Conservation (phyloP, 2,329 filamentous ascomycete genomes). For the Penicillium rolfsii region DNA sequence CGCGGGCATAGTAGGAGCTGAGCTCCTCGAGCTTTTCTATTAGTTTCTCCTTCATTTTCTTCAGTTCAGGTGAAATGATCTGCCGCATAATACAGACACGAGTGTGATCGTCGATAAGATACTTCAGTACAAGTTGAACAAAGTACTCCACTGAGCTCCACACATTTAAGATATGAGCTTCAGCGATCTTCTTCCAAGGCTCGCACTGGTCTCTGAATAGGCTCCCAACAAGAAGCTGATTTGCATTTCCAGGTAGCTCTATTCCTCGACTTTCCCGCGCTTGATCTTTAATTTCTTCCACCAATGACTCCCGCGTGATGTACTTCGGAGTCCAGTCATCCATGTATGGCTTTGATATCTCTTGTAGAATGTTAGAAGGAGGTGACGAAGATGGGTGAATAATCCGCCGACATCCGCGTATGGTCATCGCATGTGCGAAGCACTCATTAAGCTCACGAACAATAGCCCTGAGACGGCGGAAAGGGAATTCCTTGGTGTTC, state of each 20-base stretch:
- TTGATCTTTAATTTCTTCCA: conserved; percentile 34
- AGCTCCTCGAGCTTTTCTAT: conserved; percentile 32
- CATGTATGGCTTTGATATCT: conserved; percentile 21
- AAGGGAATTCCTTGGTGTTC: conserved; percentile 16
- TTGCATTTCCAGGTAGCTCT: conserved; percentile 42
- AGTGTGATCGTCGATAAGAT: conserved; percentile 31
- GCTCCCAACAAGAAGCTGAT: conserved; percentile 38
- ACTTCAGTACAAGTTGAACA: conserved; percentile 28
- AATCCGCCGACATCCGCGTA: conserved; percentile 20
- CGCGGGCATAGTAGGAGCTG: conserved; percentile 24
- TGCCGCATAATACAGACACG: conserved; percentile 20
- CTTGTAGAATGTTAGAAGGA: neutral
- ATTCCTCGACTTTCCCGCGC: conserved; percentile 34
- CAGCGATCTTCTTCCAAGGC: conserved; percentile 37
- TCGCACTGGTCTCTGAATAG: conserved; percentile 41
- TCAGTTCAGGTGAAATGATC: conserved; percentile 30
- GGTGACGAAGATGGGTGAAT: conserved; percentile 2
- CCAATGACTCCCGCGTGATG: conserved; percentile 9
- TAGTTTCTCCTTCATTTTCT: conserved; percentile 23
- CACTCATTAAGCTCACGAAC: conserved; percentile 33
- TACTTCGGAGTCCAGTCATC: conserved; percentile 14
- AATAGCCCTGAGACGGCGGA: conserved; percentile 34
- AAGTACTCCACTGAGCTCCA: conserved; percentile 32
- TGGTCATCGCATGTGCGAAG: conserved; percentile 33
- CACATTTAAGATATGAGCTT: conserved; percentile 28